Base-by-base conservation (phyloP, 179 eudicot species). In the Beta corolliflora region DNA sequence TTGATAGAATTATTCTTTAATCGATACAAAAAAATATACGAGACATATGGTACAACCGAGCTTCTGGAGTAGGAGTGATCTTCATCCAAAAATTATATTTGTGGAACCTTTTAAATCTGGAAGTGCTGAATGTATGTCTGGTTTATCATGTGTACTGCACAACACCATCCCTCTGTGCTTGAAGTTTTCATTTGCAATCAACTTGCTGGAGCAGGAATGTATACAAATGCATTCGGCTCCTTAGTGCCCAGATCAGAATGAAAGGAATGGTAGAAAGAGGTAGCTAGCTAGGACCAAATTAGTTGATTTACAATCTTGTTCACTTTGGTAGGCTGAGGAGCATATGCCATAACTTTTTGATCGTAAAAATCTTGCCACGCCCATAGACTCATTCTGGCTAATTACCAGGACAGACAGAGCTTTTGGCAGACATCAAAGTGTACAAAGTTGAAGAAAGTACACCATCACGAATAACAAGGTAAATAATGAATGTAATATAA, bases 401-500 rank as follows among this genome's bases (percentile, higher is more conserved):
- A 58, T 79, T 68, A 23, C 68, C 77, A 70, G 77, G 15, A 74
- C 41, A 48, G 7, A 18, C 14, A 60, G 82, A 46, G 63, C 41
- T 67, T 41, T 89, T 86, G 54, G 84, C 55, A 19, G 85, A 64
- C 60, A 82, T 54, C 79, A 79, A 76, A 75, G 66, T 73, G 55
- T 82, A 71, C 91, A 88, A 93, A 56, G 80, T 86, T 23, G 87
- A 61, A 52, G 88, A 85, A 53, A 84, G 85, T 75, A 81, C 69
- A 10, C 83, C 81, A 11, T 91, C 86, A 9, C 87, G 93, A 73
- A 80, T 81, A 79, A 91, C 83, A 29, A 95, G 94, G 80, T 93
- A 95, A 56, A 89, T 5, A 7, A 95, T 87, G 81, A 95, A 93
- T 21, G 91, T 74, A 9, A 89, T 41, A 54, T 95, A 95, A 71